Percentiles rank a stretch among this genome's conserved stretches.
Evolutionary conservation across 768 basidiomycete genomes (phyloP).

Genomic region (Boletus edulis): DNA sequence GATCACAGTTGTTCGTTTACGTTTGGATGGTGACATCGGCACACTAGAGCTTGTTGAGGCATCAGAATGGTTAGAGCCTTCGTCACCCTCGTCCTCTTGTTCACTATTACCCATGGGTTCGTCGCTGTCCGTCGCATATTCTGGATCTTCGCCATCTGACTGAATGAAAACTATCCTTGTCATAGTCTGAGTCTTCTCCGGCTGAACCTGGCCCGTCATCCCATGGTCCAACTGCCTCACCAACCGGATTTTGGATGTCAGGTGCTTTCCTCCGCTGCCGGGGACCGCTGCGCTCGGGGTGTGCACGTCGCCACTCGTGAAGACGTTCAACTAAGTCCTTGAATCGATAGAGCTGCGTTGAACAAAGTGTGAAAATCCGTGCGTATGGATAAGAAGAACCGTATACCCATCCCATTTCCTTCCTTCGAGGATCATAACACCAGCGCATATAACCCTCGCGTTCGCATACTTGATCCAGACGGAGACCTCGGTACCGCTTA

Average conservation of each 20-base stretch:
- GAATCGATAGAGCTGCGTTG: conserved; percentile 4
- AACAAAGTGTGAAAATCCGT: background rate
- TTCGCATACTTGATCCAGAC: conserved; percentile 11
- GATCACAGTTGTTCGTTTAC: background rate
- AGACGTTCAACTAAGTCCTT: conserved; percentile 10
- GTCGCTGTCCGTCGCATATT: background rate
- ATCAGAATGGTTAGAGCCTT: background rate
- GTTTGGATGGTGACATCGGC: background rate
- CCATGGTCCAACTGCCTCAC: conserved; percentile 15
- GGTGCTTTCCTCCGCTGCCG: background rate
- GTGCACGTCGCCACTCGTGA: conserved; percentile 5
- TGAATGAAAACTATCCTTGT: conserved; percentile 7
- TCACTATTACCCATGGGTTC: background rate
- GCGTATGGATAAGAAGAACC: background rate
- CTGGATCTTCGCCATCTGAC: background rate
- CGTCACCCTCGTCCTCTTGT: too few relatives aligned
- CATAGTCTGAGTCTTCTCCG: conserved; percentile 5
- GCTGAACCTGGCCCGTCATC: conserved; percentile 11
- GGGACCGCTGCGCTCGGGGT: conserved; percentile 8
- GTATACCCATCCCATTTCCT: conserved; percentile 4
- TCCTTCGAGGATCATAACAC: conserved; percentile 1
- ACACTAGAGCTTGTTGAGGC: background rate
- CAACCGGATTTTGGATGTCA: conserved; percentile 9
- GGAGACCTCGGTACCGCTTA: conserved; percentile 12
- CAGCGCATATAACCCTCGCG: conserved; percentile 8